These are phyloP conservation scores for Fistulina hepatica DNA, from an alignment of 1,284 basidiomycete species.

Conservation along the genomic window DNA sequence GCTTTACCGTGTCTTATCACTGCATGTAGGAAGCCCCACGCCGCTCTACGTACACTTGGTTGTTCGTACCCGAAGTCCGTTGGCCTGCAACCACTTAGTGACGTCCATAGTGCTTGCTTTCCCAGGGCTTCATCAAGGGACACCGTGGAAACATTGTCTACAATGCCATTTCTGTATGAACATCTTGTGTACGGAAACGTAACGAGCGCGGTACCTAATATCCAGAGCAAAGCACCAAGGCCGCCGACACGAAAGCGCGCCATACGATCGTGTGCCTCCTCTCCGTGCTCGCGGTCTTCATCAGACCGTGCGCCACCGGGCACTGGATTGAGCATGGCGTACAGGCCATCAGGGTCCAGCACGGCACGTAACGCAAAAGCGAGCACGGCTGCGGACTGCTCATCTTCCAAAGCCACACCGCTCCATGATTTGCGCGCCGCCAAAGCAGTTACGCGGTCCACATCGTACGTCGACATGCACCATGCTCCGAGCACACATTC, in stretches of 20 bases:
- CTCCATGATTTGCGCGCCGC: slow-evolving; percentile 50
- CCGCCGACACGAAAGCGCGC: too few relatives aligned
- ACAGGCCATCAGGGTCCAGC: slow-evolving; percentile 57
- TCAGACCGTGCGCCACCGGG: too few relatives aligned
- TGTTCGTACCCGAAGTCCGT: slow-evolving; percentile 58
- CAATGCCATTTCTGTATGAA: too few relatives aligned
- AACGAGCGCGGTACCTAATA: too few relatives aligned
- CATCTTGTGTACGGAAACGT: too few relatives aligned
- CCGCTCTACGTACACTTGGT: slow-evolving; percentile 54
- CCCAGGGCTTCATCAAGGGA: too few relatives aligned
- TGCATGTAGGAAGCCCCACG: slow-evolving; percentile 42
- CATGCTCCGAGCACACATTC: slow-evolving; percentile 72
- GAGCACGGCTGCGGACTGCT: slow-evolving; percentile 27
- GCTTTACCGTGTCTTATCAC: slow-evolving; percentile 35
- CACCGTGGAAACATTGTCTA: too few relatives aligned
- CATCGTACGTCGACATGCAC: slow-evolving; percentile 65
- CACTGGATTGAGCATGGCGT: slow-evolving; percentile 67
- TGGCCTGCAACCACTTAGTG: too few relatives aligned
- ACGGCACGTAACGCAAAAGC: slow-evolving; percentile 44
- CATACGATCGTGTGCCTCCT: background rate
- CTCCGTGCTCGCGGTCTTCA: slow-evolving; percentile 34
- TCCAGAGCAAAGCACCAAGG: too few relatives aligned
- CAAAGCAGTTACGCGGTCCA: slow-evolving; percentile 52
- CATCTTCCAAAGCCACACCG: too few relatives aligned
- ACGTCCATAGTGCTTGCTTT: too few relatives aligned